Conservation (phyloP, 2,329 filamentous ascomycete genomes). For the Thelonectria blattea region DNA sequence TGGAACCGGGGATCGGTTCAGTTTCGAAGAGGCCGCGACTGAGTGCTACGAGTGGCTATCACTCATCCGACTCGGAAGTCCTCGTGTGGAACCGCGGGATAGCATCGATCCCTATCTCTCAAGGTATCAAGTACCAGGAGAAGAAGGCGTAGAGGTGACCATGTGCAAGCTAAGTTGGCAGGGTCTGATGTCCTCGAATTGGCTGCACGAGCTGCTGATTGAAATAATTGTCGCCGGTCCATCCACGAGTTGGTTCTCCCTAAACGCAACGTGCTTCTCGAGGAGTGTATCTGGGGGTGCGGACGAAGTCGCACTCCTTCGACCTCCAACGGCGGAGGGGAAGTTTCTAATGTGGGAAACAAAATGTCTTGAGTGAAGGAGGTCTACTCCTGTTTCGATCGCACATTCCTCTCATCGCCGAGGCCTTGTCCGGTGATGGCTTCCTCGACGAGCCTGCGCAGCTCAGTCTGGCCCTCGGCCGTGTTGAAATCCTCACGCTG, state of each 20-base stretch:
- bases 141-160: slow-evolving; percentile 35
- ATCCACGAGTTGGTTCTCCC: slow-evolving; percentile 60
- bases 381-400: slow-evolving; percentile 61
- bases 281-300: slow-evolving; percentile 51
- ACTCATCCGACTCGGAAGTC: slow-evolving; percentile 68
- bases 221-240: slow-evolving; percentile 52
- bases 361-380: slow-evolving; percentile 49
- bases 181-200: slow-evolving; percentile 61
- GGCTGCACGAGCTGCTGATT: slow-evolving; percentile 57
- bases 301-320: slow-evolving; percentile 60
- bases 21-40: slow-evolving; percentile 67
- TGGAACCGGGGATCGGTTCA: slow-evolving; percentile 48
- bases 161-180: slow-evolving; percentile 63
- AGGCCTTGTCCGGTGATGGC: slow-evolving; percentile 72
- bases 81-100: slow-evolving; percentile 64
- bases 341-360: slow-evolving; percentile 69
- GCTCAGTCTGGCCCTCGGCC: slow-evolving; percentile 77
- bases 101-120: slow-evolving; percentile 72
- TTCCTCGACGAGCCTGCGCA: slow-evolving; percentile 81
- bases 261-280: slow-evolving; percentile 59
- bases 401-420: slow-evolving; percentile 69
- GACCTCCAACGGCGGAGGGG: slow-evolving; percentile 53
- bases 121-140: slow-evolving; percentile 65
- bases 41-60: slow-evolving; percentile 78
- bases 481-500: slow-evolving; percentile 82